These are phyloP conservation scores for Pseudotulostoma volvatum DNA, from an alignment of 495 filamentous ascomycete species.

Conservation along the genomic window DNA sequence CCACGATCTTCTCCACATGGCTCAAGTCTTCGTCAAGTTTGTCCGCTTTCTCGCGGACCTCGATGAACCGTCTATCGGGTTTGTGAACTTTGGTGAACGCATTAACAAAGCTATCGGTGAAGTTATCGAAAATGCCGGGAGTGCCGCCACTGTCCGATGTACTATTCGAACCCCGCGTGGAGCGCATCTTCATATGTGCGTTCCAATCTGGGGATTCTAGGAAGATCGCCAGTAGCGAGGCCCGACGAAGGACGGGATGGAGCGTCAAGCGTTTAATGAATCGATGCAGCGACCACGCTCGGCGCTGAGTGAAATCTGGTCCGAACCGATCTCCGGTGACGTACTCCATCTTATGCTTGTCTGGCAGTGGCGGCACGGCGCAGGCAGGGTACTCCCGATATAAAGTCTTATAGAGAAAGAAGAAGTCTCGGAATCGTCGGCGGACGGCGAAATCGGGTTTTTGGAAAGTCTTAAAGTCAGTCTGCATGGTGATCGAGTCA, in stretches of 20 bases:
- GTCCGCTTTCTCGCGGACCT: constrained; percentile 81
- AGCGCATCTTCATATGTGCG: constrained; percentile 69
- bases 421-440: constrained; percentile 90
- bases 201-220: constrained; percentile 93
- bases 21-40: constrained; percentile 90
- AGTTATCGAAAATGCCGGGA: constrained; percentile 80
- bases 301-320: constrained; percentile 76
- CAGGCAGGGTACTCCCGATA: constrained; percentile 72
- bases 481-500: constrained; percentile 32
- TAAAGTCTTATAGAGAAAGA: constrained; percentile 86
- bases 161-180: constrained; percentile 39
- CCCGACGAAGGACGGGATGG: constrained; percentile 80
- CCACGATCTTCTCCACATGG: constrained; percentile 86
- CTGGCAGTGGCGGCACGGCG: constrained; percentile 86
- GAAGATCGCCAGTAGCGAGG: constrained; percentile 66
- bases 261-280: constrained; percentile 77
- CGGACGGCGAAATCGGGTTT: constrained; percentile 59
- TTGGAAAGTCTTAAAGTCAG: constrained; percentile 84
- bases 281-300: constrained; percentile 79
- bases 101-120: constrained; percentile 94
- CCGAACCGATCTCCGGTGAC: constrained; percentile 93
- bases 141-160: constrained; percentile 34
- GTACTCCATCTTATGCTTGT: constrained; percentile 98
- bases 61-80: constrained; percentile 84
- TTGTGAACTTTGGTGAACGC: constrained; percentile 94